A percentile compares a stretch with the other conserved stretches of the same genome.
Evolutionary conservation across 345 rosid species (phyloP).

Genomic region (Hypericum perforatum): DNA sequence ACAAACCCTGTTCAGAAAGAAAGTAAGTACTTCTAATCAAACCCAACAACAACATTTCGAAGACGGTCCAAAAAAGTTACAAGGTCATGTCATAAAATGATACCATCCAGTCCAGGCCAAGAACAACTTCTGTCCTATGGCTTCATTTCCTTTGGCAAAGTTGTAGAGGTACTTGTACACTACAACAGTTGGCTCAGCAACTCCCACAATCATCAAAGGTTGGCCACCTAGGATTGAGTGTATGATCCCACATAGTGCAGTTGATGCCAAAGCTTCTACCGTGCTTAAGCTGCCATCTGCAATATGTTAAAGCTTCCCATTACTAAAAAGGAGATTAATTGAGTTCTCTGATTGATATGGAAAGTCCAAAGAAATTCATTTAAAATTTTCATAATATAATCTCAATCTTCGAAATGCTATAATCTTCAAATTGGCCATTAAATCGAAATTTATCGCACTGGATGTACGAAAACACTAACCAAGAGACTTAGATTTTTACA

Average conservation of each 20-base stretch:
- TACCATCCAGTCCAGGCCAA: slow-evolving; percentile 27
- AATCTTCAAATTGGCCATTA: no score
- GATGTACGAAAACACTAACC: no score
- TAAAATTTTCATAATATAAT: no score
- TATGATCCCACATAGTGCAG: slow-evolving; percentile 22
- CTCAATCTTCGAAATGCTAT: no score
- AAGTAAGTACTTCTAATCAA: not conserved
- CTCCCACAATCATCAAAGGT: slow-evolving; percentile 26
- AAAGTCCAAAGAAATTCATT: no score
- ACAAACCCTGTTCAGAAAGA: slow-evolving; percentile 29
- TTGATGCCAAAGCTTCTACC: slow-evolving; percentile 23
- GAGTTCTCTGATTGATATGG: no score
- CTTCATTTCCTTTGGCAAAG: slow-evolving; percentile 18
- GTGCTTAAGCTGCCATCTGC: slow-evolving; percentile 21
- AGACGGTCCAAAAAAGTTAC: not conserved
- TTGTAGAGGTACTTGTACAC: slow-evolving; percentile 27
- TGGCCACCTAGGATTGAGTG: slow-evolving; percentile 26
- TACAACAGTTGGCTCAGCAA: slow-evolving; percentile 27
- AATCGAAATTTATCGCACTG: no score
- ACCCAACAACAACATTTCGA: not conserved
- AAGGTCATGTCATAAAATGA: not conserved
- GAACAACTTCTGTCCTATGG: slow-evolving; percentile 24
- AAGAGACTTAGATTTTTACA: no score
- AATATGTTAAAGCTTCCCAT: not conserved
- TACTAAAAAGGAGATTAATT: no score